Evolutionary conservation across 208 protist species (phyloP), one percentile per base, ranked within the genome.

Genomic region (Trypanosoma caninum): DNA sequence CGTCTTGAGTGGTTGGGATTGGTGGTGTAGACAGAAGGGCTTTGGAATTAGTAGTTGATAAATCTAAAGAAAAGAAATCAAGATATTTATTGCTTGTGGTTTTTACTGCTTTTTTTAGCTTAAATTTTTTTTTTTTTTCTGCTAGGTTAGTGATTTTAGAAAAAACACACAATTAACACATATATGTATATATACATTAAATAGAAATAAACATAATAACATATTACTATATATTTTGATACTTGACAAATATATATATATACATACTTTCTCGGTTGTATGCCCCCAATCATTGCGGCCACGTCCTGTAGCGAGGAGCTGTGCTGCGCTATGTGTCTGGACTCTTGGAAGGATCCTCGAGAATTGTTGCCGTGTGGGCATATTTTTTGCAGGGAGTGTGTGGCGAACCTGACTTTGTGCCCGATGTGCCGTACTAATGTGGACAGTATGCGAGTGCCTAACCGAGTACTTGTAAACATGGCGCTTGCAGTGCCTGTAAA

Each of bases 401-500:
- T 78, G 2, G 27, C 35, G 27, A 50, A 23, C 8, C 8, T 84
- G 35, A 72, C 58, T 31, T 63, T 48, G 30, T 94, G 87, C 55
- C 79, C 87, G 0, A 53, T 87, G 37, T 94, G 87, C 63, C 81
- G 84, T 20, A 44, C 57, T 9, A 3, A 13, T 16, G 78, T 89
- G 33, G 23, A 40, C 11, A 61, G 37, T 2, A 64, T 27, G 9
- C 67, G 69, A 34, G 42, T 45, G 40, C 82, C 87, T 13, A 80
- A 94, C 61, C 84, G 84, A 38, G 74, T 73, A 18, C 67, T 91
- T 16, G 63, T 88, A 37, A 91, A 91, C 70, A 66, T 94, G 54
- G 74, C 82, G n/a, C 40, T 77, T 53, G 56, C 70, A 41, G 68
- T 91, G 14, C 64, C 37, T 20, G 79, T 87, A 33, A 72, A 71